phyloP scores from a whole-genome alignment of 148 eudicot genomes.

The Arctostaphylos glauca region DNA sequence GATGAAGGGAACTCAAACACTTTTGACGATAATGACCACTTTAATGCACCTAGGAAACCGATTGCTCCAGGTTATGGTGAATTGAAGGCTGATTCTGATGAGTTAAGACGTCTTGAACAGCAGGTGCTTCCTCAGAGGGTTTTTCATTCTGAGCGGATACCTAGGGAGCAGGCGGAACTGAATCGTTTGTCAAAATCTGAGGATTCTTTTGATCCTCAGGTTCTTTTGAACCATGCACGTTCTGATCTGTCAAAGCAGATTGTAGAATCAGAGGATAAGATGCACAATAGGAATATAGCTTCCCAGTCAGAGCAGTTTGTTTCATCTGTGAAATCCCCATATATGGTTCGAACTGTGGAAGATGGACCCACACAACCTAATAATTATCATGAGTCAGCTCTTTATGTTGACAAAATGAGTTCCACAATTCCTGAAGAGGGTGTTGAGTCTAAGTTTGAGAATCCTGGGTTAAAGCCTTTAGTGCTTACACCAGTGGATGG shows the following conservation, averaged over 20 bases:
- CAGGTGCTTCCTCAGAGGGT: constrained; percentile 43
- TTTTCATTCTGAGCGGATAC: constrained; percentile 46
- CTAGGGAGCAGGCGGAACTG: constrained; percentile 54
- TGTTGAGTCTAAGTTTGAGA: constrained; percentile 14
- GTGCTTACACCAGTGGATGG: constrained; percentile 15
- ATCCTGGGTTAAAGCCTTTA: constrained; percentile 19
- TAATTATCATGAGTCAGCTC: constrained; percentile 11
- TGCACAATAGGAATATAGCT: constrained; percentile 21
- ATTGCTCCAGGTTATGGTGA: constrained; percentile 31
- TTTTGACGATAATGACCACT: constrained; percentile 23
- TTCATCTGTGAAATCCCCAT: constrained; percentile 19
- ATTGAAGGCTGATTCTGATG: constrained; percentile 36
- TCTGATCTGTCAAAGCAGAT: constrained; percentile 32
- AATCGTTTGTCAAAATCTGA: constrained; percentile 57
- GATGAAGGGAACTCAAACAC: constrained; percentile 31
- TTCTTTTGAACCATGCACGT: constrained; percentile 44
- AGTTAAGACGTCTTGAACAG: constrained; percentile 32
- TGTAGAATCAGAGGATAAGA: constrained; percentile 26
- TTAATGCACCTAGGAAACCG: constrained; percentile 29
- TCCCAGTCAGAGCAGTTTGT: constrained; percentile 19
- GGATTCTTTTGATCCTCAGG: constrained; percentile 55
- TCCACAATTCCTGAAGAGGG: constrained; percentile 4
- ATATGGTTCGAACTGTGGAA: constrained; percentile 22
- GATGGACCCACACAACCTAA: constrained; percentile 11
- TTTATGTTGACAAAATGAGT: constrained; percentile 9